These are phyloP conservation scores for Maudiozyma saulgeensis DNA, from an alignment of 805 yeast species.

Conservation along the genomic window DNA sequence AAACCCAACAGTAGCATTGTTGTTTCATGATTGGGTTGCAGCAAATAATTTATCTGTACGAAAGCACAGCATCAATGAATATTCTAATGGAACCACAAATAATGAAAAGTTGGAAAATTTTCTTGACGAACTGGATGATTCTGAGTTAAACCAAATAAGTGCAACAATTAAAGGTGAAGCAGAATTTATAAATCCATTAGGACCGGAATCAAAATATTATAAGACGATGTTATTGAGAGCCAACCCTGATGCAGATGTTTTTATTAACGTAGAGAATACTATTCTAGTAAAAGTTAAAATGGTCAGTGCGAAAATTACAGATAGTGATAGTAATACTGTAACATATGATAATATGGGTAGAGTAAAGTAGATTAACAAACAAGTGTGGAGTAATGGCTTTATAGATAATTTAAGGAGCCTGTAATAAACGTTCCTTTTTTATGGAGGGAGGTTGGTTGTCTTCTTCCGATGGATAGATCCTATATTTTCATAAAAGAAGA, in stretches of 20 bases:
- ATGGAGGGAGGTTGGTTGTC: no score
- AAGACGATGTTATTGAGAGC: slow-evolving; percentile 49
- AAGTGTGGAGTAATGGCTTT: no score
- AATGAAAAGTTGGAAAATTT: slow-evolving; percentile 1
- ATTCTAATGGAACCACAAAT: neutral
- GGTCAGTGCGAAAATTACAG: slow-evolving; percentile 64
- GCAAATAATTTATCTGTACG: slow-evolving; percentile 34
- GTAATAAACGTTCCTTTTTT: no score
- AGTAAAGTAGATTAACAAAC: neutral
- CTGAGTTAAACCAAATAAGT: slow-evolving; percentile 66
- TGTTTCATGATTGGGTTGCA: slow-evolving; percentile 86
- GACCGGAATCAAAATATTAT: slow-evolving; percentile 49
- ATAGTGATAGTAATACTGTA: slow-evolving; percentile 49
- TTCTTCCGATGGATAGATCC: no score
- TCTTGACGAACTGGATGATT: slow-evolving; percentile 50
- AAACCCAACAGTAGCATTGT: slow-evolving; percentile 70
- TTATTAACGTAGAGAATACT: slow-evolving; percentile 53
- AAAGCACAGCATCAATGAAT: slow-evolving; percentile 14
- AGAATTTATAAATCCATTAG: slow-evolving; percentile 37
- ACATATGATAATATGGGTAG: slow-evolving; percentile 11
- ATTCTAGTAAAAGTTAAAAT: slow-evolving; percentile 61
- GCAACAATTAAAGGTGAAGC: slow-evolving; percentile 74
- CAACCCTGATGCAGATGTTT: slow-evolving; percentile 60
- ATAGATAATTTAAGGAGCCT: no score
- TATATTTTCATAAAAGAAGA: no score